Base-by-base conservation (phyloP, 2,329 filamentous ascomycete species). In the Aspergillus chevalieri region DNA sequence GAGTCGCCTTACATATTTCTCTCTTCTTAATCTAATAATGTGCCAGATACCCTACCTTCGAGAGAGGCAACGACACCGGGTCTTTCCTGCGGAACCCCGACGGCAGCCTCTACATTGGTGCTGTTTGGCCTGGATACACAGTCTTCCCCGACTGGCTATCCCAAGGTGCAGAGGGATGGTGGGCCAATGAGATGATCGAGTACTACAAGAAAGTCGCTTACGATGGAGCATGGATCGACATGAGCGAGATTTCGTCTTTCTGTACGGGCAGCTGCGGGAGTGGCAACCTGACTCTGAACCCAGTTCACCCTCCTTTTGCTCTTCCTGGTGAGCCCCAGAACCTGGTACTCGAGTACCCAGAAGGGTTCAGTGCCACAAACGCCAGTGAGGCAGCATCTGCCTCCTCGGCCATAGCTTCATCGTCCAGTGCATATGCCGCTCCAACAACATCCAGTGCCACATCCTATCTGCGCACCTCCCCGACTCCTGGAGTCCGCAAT, bases 211-310 rank as follows among this genome's bases (percentile, higher is more conserved):
- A 81, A 28, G 57, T 82, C 12, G 68, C 73, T 0, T 81, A 76
- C 57, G 76, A 79, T 49, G 76, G 74, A 9, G 67, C 74, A 52
- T 83, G 80, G 81, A 77, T 83, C 49, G 81, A 84, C 51, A 83
- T 84, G 80, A 76, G 66, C 42, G 81, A 84, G 57, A 79, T 79
- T 2, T 78, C 78, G 6, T 82, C 79, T 0, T 83, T 84, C 70
- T 90, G 86, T 56, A 75, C 85, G 6, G 86, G 87, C 3, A 85
- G 81, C 55, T 90, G 87, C 59, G 87, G 87, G 19, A 81, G 77
- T 21, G 74, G 74, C 1, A 84, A 85, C 46, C 65, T 87, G 36
- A 78, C 78, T 1, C 63, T 85, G 41, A 88, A 89, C 61, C 85
- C 85, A 0, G 82, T 81, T 0, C 84, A 87, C 60, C 83, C 84